Base-by-base conservation (phyloP, 768 basidiomycete species). In the Leccinum uliginosum region DNA sequence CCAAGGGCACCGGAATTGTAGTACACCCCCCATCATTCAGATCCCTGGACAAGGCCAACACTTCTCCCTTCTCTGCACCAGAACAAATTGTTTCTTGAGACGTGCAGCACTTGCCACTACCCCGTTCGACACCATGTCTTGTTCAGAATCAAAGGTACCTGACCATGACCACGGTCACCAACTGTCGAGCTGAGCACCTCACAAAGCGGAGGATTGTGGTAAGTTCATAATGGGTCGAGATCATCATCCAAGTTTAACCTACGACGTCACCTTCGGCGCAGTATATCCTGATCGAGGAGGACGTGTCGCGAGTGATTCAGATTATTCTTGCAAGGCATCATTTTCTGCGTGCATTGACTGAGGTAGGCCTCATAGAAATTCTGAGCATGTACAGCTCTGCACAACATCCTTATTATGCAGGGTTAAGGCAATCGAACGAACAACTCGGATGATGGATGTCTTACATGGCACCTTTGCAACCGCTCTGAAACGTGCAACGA, bases 401-500 rank as follows among this genome's bases (percentile, higher is more conserved):
- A 15, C 32, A 34, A 15, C 32, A 15, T 15, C 14, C 7, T 34
- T 14, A 15, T 34, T 14, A 15, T 10, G 15, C 14, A 34, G 12
- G 5, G 32, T 7, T 34, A 34, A 34, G 14, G 32, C 32, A 34
- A 15, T 6, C 14, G 32, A 34, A 34, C 3, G 32, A 34, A 34
- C 32, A 34, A 15, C 32, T 34, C 14, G 32, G 32, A 34, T 14
- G 32, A 34, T 34, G 32, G 6, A 34, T 32, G 47, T 59, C 78
- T 56, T 47, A 85, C 87, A 77, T 50, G 83, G 74, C 1, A 74
- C 78, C 45, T 82, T 79, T 2, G 82, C 74, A 12, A 73, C 67
- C 3, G 81, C 80, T 48, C 87, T 72, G 63, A 85, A 85, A 15
- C 85, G 78, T 7, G 87, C 90, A 29, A 92, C 77, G 7, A 89